These are phyloP conservation scores for Panellus pusillus DNA, from an alignment of 768 basidiomycete species.

Conservation along the genomic window DNA sequence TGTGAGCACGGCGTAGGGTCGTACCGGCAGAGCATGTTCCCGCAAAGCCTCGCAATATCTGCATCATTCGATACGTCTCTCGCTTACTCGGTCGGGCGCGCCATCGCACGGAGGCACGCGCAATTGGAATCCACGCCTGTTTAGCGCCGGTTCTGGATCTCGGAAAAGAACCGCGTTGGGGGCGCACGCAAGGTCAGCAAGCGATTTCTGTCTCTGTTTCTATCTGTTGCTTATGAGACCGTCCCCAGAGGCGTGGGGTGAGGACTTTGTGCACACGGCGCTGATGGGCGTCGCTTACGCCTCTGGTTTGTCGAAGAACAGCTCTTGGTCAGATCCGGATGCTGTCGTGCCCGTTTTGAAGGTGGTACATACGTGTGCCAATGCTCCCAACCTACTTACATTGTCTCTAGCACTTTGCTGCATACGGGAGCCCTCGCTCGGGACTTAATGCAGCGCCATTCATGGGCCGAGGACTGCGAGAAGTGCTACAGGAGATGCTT, in stretches of 20 bases:
- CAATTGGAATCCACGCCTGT: slow-evolving; percentile 27
- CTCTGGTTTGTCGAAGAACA: slow-evolving; percentile 26
- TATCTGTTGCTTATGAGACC: too few species aligned
- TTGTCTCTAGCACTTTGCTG: slow-evolving; percentile 25
- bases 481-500: slow-evolving; percentile 27
- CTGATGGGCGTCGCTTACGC: slow-evolving; percentile 27
- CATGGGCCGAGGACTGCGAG: slow-evolving; percentile 22
- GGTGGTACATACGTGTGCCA: slow-evolving; percentile 6
- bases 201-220: neutral
- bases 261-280: slow-evolving; percentile 27
- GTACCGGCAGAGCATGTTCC: slow-evolving; percentile 28
- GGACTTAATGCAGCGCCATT: slow-evolving; percentile 26
- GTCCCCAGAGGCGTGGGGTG: slow-evolving; percentile 25
- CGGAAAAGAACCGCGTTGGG: slow-evolving; percentile 30
- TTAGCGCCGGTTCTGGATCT: slow-evolving; percentile 27
- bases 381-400: neutral
- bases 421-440: slow-evolving; percentile 24
- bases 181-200: slow-evolving; percentile 20
- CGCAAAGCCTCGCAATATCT: slow-evolving; percentile 24
- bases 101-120: slow-evolving; percentile 25
- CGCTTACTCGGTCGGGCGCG: slow-evolving; percentile 25
- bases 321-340: slow-evolving; percentile 24
- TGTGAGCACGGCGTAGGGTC: slow-evolving; percentile 29
- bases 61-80: slow-evolving; percentile 25
- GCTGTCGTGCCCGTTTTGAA: slow-evolving; percentile 29